Evolutionary conservation across 139 green algal species (phyloP), one percentile per base, ranked within the genome.

Genomic region (Zygnema cylindricum): DNA sequence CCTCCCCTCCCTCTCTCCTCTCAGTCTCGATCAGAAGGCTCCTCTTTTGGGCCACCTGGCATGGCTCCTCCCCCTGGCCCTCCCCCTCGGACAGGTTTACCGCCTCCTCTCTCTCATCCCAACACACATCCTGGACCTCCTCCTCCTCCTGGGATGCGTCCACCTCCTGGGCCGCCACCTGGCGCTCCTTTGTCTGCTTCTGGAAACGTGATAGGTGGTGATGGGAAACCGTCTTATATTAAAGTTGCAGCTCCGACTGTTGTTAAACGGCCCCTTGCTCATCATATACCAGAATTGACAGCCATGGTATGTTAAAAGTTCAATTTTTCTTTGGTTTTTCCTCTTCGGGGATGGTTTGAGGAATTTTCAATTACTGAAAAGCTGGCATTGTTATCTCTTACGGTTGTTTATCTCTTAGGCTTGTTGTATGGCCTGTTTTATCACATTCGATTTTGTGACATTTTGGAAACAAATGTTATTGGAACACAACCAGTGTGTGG

Each of bases 191-290:
- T 7, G 7, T 11, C 36, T 7, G 3, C 16, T 16, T 16, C 7
- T 16, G 49, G 49, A 16, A 63, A 63, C 7, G 49, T 7, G 7
- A 63, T 63, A 63, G 78, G 43, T 38, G 78, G 23, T 23, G 43
- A 63, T 38, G 21, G 39, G 43, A 89, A 55, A 57, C 86, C 77
- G 0, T 84, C 86, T 77, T 90, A 82, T 82, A 38, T 90, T 2
- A 90, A 90, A 81, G 82, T 55, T 11, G 86, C 86, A 30, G 79
- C 86, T 21, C 33, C 86, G 1, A 90, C 40, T 49, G 81, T 90
- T 42, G 81, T 82, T 25, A 90, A 89, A 41, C 30, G 81, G 54
- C 77, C 81, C 2, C 81, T 81, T 41, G 86, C 86, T 21, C 86
- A 89, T 16, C 39, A 90, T 32, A 90, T 35, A 2, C 78, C 86